Conservation (phyloP, 1,139 yeast genomes). For the Suhomyces kunorum region DNA sequence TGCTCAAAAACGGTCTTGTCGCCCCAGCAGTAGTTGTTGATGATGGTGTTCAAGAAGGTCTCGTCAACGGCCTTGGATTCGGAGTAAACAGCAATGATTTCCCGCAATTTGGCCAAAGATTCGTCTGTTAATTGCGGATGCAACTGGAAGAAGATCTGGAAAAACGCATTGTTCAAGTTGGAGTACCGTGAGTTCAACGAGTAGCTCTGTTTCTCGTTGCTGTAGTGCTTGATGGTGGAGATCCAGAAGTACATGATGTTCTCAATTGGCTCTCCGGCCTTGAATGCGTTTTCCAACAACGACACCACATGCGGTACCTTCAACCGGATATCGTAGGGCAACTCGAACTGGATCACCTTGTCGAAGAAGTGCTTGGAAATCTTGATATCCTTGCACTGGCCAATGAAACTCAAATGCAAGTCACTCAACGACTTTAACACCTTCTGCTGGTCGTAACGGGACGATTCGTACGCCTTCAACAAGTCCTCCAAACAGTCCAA, state of each 20-base stretch:
- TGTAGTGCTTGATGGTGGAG: constrained; percentile 59
- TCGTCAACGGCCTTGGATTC: constrained; percentile 64
- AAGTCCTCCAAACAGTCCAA: constrained; percentile 44
- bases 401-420: constrained; percentile 78
- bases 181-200: constrained; percentile 58
- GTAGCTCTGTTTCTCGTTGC: constrained; percentile 31
- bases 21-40: constrained; percentile 72
- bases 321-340: constrained; percentile 71
- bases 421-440: constrained; percentile 43
- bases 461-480: constrained; percentile 30
- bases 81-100: constrained; percentile 58
- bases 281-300: constrained; percentile 64
- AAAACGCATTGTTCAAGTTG: constrained; percentile 68
- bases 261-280: constrained; percentile 56
- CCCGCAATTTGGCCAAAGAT: constrained; percentile 59
- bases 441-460: constrained; percentile 17
- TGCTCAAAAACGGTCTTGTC: constrained; percentile 65
- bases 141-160: constrained; percentile 64
- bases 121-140: constrained; percentile 56
- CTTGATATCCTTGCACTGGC: constrained; percentile 71
- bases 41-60: constrained; percentile 74
- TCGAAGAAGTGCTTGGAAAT: constrained; percentile 75
- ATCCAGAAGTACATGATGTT: constrained; percentile 66
- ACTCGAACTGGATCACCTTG: constrained; percentile 63
- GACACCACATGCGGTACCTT: constrained; percentile 77